A percentile compares a stretch with the other conserved stretches of the same genome.
Conservation (phyloP, 352 stramenopile species). For the Phytopythium cucurbitacearum region DNA sequence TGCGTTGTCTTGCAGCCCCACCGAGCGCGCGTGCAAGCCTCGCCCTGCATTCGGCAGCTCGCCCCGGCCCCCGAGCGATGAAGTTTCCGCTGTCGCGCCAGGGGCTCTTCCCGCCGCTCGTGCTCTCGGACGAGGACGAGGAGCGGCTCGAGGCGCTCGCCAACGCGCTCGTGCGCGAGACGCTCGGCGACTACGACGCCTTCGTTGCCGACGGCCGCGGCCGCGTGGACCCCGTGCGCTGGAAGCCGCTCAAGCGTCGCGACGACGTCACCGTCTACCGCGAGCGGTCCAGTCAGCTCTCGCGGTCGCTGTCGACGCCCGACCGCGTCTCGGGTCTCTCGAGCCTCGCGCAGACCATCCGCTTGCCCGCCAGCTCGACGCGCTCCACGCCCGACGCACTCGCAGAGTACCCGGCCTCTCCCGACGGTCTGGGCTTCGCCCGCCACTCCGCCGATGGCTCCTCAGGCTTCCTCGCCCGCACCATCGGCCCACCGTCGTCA, state of each 20-base stretch:
- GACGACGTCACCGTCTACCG: conserved; percentile 47
- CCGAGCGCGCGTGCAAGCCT: neutral
- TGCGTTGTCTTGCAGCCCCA: conserved; percentile 8
- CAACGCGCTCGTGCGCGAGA: conserved; percentile 19
- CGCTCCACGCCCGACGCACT: too few species aligned
- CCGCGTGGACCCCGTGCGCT: conserved; percentile 26
- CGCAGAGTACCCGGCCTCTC: too few species aligned
- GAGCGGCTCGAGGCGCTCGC: conserved; percentile 20
- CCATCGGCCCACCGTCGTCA: too few species aligned
- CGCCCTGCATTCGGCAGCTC: conserved; percentile 3
- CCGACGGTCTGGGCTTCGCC: too few species aligned
- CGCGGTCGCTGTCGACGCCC: too few species aligned
- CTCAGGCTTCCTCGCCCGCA: too few species aligned
- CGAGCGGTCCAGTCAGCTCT: conserved; percentile 12
- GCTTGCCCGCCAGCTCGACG: too few species aligned
- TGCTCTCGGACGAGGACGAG: conserved; percentile 18
- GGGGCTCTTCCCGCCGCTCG: conserved; percentile 19
- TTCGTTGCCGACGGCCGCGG: conserved; percentile 15
- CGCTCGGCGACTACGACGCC: conserved; percentile 24
- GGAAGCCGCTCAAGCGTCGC: conserved; percentile 48
- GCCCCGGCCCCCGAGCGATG: conserved; percentile 4
- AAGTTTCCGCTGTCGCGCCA: conserved; percentile 26
- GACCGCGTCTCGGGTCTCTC: too few species aligned
- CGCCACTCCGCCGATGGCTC: too few species aligned
- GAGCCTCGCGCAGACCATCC: too few species aligned